Evolutionary conservation across 2,329 filamentous ascomycete genomes (phyloP), one percentile per base, ranked within the genome.

Genomic region (Ophiostoma piceae): DNA sequence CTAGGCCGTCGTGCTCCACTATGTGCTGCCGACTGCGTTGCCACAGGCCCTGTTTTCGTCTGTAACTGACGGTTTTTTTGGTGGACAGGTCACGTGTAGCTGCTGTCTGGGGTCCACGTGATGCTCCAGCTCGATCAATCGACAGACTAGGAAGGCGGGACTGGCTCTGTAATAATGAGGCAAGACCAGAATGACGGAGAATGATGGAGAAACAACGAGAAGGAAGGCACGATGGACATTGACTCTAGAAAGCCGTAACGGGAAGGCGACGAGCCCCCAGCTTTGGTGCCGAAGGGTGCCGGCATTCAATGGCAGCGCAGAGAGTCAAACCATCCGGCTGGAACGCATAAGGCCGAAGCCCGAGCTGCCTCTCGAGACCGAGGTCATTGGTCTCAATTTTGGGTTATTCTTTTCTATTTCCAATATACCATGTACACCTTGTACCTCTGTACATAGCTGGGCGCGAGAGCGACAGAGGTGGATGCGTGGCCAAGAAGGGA

Each of bases 1-100:
- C 72, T 71, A 73, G 43, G 57, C 54, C 32, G 7, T 2, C 6
- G 2, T 2, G 47, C 19, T 43, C 70, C 72, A 65, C 57, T 64
- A 12, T 39, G 51, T 11, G 12, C 3, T 19, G 29, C 60, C 60
- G 39, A 41, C 39, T 41, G 7, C 11, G 29, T 16, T 62, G 39
- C 39, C 39, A 41, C 39, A 41, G 39, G 39, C 39, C 39, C 39
- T 41, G 39, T 41, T 41, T 41, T 14, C 9, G 39, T 41, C 39
- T 41, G 35, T 35, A 35, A 41, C 39, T 41, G 11, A 12, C 39
- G 11, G 39, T 14, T 65, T 68, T 64, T 64, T 19, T 12, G 29
- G 26, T 64, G 29, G 6, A 37, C 4, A 16, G 7, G 16, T 64
- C 60, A 64, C 60, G 60, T 64, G 60, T 35, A 8, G 12, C 14